Evolutionary conservation across 345 rosid genomes (phyloP).

Genomic region (Conringia planisiliqua): DNA sequence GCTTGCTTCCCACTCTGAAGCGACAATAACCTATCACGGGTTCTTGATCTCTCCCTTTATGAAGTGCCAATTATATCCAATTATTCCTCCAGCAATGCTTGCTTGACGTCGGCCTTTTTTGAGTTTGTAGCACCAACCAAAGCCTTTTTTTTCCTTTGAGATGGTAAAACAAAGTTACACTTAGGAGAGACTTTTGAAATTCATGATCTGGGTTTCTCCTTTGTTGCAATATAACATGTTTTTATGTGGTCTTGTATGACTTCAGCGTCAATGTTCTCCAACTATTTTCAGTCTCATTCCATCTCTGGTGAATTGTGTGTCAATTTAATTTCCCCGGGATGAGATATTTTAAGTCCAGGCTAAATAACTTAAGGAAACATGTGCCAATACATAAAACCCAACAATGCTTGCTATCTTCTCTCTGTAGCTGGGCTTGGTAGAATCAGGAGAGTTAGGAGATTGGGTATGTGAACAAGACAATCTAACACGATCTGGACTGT

Average conservation of each 20-base stretch:
- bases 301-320: background rate
- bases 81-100: background rate
- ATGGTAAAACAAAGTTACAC: constrained; percentile 1
- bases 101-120: background rate
- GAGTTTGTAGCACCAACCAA: background rate
- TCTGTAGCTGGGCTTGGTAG: background rate
- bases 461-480: background rate
- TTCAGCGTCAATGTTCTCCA: background rate
- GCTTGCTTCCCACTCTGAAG: constrained; percentile 66
- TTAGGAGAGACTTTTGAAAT: background rate
- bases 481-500: background rate
- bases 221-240: background rate
- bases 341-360: background rate
- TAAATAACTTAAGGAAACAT: background rate
- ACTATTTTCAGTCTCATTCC: background rate
- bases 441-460: background rate
- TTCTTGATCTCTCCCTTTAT: background rate
- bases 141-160: background rate
- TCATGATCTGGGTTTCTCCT: background rate
- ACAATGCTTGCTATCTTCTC: background rate
- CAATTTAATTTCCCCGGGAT: background rate
- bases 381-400: background rate
- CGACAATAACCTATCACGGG: constrained; percentile 31
- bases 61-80: background rate
- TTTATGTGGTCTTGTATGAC: background rate